Conservation (phyloP, 2,329 filamentous ascomycete genomes). For the Cytospora schulzeri region DNA sequence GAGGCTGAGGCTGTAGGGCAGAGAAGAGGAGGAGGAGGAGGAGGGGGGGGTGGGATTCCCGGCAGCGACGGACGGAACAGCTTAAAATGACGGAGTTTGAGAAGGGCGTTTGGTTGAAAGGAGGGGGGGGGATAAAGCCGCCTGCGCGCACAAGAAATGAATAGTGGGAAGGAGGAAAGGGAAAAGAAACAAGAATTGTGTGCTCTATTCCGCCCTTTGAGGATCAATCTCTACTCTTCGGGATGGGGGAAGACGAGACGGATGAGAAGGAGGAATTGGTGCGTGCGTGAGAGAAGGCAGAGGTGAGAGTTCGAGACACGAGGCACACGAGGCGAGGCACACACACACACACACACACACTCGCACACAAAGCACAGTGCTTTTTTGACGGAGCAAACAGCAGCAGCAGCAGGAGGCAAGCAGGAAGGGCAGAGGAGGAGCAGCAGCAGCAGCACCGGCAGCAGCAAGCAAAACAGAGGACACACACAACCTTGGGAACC, state of each 20-base stretch:
- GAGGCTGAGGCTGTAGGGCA: constrained; percentile 37
- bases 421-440: neutral
- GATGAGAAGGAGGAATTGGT: constrained; percentile 27
- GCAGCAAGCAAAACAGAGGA: neutral
- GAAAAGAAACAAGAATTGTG: constrained; percentile 26
- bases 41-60: constrained; percentile 33
- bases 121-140: constrained; percentile 20
- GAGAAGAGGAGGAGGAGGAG: constrained; percentile 33
- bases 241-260: constrained; percentile 10
- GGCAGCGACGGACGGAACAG: constrained; percentile 17
- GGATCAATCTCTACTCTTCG: constrained; percentile 13
- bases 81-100: constrained; percentile 30
- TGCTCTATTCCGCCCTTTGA: constrained; percentile 31
- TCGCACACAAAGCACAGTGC: neutral
- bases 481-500: neutral
- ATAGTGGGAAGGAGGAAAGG: constrained; percentile 41
- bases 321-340: neutral
- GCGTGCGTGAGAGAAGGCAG: neutral
- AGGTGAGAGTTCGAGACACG: constrained; percentile 1
- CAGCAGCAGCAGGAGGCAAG: neutral
- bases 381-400: neutral
- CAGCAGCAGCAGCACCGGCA: neutral
- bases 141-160: constrained; percentile 43
- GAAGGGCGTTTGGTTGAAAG: constrained; percentile 15
- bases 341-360: neutral